Percentiles rank a stretch among this genome's conserved stretches.
These are phyloP conservation scores for Pyropia haitanensis DNA, from an alignment of 23 red algal genomes.

Conservation along the genomic window DNA sequence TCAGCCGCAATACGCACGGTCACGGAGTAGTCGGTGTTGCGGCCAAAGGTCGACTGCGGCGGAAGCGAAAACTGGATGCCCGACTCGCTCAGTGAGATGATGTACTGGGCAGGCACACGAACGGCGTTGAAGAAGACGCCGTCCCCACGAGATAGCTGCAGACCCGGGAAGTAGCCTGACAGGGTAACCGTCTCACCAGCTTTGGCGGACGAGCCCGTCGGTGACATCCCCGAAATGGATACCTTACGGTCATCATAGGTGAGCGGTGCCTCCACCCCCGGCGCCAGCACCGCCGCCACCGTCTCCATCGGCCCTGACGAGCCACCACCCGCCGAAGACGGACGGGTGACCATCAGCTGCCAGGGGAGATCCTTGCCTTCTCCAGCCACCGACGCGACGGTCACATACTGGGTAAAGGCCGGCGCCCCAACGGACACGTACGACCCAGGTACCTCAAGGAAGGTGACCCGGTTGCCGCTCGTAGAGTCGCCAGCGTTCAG, in stretches of 20 bases:
- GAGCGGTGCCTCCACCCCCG: constrained; percentile 19
- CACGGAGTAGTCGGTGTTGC: constrained; percentile 30
- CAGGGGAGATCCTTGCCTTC: constrained; percentile 22
- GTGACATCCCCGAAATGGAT: constrained; percentile 22
- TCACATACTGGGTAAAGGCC: no score
- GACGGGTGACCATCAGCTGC: constrained; percentile 14
- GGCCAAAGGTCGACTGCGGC: constrained; percentile 22
- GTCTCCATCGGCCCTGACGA: no score
- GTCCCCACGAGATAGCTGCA: constrained; percentile 22
- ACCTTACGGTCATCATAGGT: constrained; percentile 21
- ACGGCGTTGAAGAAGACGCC: constrained; percentile 25
- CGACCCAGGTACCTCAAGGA: no score
- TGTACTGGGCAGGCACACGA: constrained; percentile 16
- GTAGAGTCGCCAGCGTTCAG: no score
- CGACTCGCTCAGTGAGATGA: constrained; percentile 7
- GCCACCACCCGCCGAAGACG: no score
- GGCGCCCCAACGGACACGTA: no score
- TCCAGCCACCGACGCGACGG: constrained; percentile 22
- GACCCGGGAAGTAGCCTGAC: constrained; percentile 32
- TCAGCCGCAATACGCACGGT: constrained; percentile 26
- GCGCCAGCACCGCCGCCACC: constrained; percentile 11
- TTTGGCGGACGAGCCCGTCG: constrained; percentile 21
- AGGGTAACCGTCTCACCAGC: constrained; percentile 34
- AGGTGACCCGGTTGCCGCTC: no score
- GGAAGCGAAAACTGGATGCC: constrained; percentile 15